Evolutionary conservation across 257 asterid species (phyloP).

Genomic region (Eucommia ulmoides): DNA sequence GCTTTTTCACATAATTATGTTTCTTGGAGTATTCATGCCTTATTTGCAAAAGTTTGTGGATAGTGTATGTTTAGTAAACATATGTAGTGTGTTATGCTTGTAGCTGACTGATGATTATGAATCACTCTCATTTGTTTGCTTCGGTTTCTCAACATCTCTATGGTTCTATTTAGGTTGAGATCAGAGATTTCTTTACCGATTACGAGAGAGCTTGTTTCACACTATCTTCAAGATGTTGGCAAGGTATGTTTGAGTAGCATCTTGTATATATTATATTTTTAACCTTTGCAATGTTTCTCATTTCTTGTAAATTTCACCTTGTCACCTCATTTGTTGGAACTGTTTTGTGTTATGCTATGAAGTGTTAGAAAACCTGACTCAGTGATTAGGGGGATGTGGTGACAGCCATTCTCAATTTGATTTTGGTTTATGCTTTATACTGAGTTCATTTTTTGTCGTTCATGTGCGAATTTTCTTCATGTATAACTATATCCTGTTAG

Average conservation of each 20-base stretch:
- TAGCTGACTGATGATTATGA: too few species aligned
- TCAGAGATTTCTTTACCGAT: constrained; percentile 85
- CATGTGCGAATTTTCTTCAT: background rate
- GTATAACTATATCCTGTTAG: background rate
- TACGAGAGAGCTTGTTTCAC: constrained; percentile 83
- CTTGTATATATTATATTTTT: constrained; percentile 11
- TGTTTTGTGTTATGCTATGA: background rate
- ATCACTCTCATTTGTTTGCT: too few species aligned
- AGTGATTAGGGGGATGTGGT: background rate
- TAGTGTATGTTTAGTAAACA: too few species aligned
- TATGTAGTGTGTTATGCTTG: too few species aligned
- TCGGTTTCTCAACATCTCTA: background rate
- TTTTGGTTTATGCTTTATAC: background rate
- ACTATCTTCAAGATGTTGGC: constrained; percentile 88
- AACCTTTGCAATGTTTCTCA: too few species aligned
- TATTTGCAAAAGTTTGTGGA: too few species aligned
- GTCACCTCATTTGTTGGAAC: too few species aligned
- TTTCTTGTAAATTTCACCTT: too few species aligned
- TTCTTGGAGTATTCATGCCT: too few species aligned
- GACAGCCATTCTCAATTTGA: background rate
- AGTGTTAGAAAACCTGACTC: background rate
- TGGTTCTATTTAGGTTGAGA: constrained; percentile 47
- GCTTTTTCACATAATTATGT: too few species aligned
- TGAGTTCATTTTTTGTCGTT: background rate
- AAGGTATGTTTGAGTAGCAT: constrained; percentile 35